phyloP scores from a whole-genome alignment of 768 basidiomycete genomes.

The Kwoniella sp. region DNA sequence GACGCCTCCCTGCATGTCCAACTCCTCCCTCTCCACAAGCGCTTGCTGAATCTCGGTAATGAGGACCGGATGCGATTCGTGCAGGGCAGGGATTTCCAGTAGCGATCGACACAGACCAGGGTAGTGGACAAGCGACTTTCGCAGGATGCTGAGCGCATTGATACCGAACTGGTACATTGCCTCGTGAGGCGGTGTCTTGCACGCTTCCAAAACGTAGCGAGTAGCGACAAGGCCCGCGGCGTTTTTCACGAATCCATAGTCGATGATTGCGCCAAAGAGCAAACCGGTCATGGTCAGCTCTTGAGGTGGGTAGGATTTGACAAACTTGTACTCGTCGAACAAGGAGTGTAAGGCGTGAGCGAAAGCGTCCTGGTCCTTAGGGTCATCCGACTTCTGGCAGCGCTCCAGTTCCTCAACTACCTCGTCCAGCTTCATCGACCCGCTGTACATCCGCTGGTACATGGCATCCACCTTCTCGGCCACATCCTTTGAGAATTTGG shows the following conservation, averaged over 20 bases:
- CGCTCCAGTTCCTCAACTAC: conserved; percentile 83
- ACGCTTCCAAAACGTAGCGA: conserved; percentile 90
- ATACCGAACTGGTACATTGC: conserved; percentile 86
- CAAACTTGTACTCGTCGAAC: conserved; percentile 99
- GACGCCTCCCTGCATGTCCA: conserved; percentile 52
- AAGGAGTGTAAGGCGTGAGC: conserved; percentile 99
- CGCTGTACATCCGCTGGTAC: conserved; percentile 98
- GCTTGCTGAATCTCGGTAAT: conserved; percentile 66
- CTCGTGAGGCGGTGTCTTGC: conserved; percentile 76
- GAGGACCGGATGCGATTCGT: conserved; percentile 79
- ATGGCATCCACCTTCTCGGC: conserved; percentile 90
- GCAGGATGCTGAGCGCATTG: conserved; percentile 82
- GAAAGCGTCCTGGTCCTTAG: conserved; percentile 89
- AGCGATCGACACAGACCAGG: conserved; percentile 85
- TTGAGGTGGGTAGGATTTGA: conserved; percentile 89
- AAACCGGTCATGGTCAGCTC: conserved; percentile 94
- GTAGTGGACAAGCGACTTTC: conserved; percentile 83
- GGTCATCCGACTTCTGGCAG: conserved; percentile 73
- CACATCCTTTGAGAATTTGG: conserved; percentile 80
- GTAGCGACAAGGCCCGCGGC: conserved; percentile 94
- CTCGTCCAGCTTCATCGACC: conserved; percentile 87
- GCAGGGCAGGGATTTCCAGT: conserved; percentile 76
- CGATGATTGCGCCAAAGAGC: conserved; percentile 92
- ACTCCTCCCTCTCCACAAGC: conserved; percentile 53
- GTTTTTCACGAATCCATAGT: conserved; percentile 84